Evolutionary conservation across 805 yeast species (phyloP).

Genomic region (Cyberlindnera euphorbiae): DNA sequence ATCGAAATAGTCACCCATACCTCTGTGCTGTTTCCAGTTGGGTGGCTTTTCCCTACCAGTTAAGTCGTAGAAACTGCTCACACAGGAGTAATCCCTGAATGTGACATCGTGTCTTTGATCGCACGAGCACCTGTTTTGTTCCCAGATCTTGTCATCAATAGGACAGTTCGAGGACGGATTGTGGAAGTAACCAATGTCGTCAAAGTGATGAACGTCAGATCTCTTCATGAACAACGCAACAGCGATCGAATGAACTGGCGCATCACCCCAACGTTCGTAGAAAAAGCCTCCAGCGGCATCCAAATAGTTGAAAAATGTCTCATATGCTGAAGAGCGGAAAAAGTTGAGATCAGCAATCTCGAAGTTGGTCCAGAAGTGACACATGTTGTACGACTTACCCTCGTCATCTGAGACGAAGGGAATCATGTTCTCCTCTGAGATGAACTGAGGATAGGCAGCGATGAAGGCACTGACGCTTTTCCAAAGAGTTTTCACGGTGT

Average conservation of each 20-base stretch:
- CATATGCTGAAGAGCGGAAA: conserved; percentile 42
- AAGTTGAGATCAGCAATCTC: conserved; percentile 51
- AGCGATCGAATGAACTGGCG: conserved; percentile 85
- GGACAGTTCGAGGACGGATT: conserved; percentile 59
- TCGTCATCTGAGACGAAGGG: conserved; percentile 44
- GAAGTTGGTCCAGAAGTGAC: conserved; percentile 66
- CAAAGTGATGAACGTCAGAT: conserved; percentile 70
- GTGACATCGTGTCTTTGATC: conserved; percentile 64
- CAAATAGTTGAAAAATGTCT: conserved; percentile 39
- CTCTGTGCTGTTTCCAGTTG: conserved; percentile 59
- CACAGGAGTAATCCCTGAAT: conserved; percentile 69
- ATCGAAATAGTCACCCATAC: conserved; percentile 14
- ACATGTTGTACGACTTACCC: conserved; percentile 42
- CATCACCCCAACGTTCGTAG: conserved; percentile 85
- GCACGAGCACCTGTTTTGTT: conserved; percentile 47
- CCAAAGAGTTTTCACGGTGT: conserved; percentile 52
- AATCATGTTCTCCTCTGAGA: conserved; percentile 52
- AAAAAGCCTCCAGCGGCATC: conserved; percentile 50
- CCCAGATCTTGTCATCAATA: conserved; percentile 40
- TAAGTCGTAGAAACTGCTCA: conserved; percentile 52
- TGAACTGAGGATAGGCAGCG: conserved; percentile 36
- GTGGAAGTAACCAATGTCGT: conserved; percentile 80
- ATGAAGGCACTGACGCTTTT: conserved; percentile 41
- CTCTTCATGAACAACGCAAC: conserved; percentile 68
- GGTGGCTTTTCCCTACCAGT: conserved; percentile 52